phyloP scores from a whole-genome alignment of 106 monocot genomes.

The Gastrodia elata region DNA sequence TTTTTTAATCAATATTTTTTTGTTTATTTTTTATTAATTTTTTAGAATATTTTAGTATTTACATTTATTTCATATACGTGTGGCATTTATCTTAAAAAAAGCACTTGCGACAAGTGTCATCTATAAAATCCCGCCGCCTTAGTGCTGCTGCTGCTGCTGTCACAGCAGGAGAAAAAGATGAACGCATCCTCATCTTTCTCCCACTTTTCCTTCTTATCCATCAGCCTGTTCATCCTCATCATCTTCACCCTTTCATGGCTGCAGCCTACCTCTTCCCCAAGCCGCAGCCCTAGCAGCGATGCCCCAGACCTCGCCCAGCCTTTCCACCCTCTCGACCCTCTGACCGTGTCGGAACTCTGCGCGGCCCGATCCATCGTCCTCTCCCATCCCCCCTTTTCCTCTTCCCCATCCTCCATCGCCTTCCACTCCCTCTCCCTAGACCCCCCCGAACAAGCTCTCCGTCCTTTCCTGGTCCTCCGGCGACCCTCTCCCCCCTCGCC shows the following conservation, averaged over 20 bases:
- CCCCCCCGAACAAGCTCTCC: constrained; percentile 46
- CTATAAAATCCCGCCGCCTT: too few relatives aligned
- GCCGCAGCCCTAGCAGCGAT: not conserved
- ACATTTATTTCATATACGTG: too few relatives aligned
- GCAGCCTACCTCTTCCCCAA: not conserved
- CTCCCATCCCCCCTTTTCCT: constrained; percentile 51
- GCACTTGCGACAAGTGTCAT: too few relatives aligned
- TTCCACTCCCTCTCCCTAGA: constrained; percentile 73
- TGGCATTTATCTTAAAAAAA: too few relatives aligned
- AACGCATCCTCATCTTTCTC: not conserved
- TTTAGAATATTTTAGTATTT: too few relatives aligned
- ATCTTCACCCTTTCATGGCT: constrained; percentile 3
- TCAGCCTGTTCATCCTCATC: not conserved
- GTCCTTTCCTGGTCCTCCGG: constrained; percentile 34
- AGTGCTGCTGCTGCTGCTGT: too few relatives aligned
- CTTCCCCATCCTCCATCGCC: constrained; percentile 52
- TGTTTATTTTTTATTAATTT: too few relatives aligned
- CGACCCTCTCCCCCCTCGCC: constrained; percentile 34
- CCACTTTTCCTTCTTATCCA: not conserved
- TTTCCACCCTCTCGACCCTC: constrained; percentile 72
- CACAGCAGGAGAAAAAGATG: too few relatives aligned
- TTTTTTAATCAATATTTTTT: too few relatives aligned
- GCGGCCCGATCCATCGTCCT: constrained; percentile 36
- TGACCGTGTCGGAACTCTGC: constrained; percentile 56
- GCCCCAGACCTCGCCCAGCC: constrained; percentile 10